Conservation (phyloP, 1,139 yeast species). For the Suhomyces wounanorum region DNA sequence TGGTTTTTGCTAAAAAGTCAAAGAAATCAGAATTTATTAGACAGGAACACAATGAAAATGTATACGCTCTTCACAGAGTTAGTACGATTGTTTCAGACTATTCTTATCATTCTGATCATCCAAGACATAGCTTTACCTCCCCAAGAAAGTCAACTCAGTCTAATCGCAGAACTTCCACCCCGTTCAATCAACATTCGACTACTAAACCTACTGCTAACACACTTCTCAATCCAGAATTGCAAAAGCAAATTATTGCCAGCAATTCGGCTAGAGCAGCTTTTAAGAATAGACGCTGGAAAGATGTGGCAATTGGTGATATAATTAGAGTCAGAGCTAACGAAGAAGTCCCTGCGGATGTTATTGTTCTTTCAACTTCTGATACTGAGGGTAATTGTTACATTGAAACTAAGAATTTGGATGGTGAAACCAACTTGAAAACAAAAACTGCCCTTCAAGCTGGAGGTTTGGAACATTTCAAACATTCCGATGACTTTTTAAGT, state of each 20-base stretch:
- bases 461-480: conserved; percentile 53
- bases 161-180: conserved; percentile 6
- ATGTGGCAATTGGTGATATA: conserved; percentile 84
- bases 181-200: conserved; percentile 5
- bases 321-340: conserved; percentile 84
- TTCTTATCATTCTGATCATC: conserved; percentile 20
- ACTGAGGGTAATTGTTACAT: conserved; percentile 88
- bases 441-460: conserved; percentile 77
- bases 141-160: conserved; percentile 10
- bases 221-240: conserved; percentile 36
- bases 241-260: conserved; percentile 21
- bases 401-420: conserved; percentile 94
- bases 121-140: conserved; percentile 8
- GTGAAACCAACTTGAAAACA: conserved; percentile 90
- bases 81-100: conserved; percentile 45
- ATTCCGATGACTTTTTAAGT: conserved; percentile 70
- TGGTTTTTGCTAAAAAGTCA: conserved; percentile 32
- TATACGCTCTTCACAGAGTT: conserved; percentile 36
- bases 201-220: conserved; percentile 25
- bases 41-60: conserved; percentile 29
- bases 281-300: conserved; percentile 81
- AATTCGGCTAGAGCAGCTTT: conserved; percentile 42
- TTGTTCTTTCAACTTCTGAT: conserved; percentile 80
- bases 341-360: conserved; percentile 90
- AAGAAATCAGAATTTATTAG: conserved; percentile 32